Evolutionary conservation across 2,329 filamentous ascomycete species (phyloP).

Genomic region (Ophiostoma sp.): DNA sequence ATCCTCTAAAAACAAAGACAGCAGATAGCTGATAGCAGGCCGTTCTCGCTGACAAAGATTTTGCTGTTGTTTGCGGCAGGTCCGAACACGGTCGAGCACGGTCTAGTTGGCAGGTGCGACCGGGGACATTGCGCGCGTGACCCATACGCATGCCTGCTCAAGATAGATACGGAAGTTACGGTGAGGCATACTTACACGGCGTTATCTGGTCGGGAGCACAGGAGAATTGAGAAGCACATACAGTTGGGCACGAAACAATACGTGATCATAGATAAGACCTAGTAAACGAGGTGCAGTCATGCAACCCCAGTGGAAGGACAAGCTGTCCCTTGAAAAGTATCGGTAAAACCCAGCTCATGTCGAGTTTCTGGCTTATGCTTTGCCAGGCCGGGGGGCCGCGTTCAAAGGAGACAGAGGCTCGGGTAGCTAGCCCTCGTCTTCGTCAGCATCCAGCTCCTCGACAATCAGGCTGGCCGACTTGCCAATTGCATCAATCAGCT

Average conservation of each 20-base stretch:
- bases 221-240: background rate
- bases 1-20: no score
- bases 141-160: background rate
- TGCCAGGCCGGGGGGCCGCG: background rate
- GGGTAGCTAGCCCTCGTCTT: background rate
- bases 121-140: background rate
- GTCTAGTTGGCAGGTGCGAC: background rate
- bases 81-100: background rate
- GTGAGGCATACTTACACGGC: background rate
- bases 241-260: no score
- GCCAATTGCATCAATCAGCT: slow-evolving; percentile 68
- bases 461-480: slow-evolving; percentile 85
- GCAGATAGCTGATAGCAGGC: no score
- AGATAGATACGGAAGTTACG: background rate
- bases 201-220: background rate
- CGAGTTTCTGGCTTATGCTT: background rate
- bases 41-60: no score
- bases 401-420: background rate
- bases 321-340: no score
- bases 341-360: background rate
- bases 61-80: background rate
- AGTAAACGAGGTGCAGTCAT: background rate
- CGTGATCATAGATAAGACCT: background rate
- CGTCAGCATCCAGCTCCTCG: slow-evolving; percentile 47
- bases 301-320: no score